Percentiles rank a stretch among this genome's conserved stretches.
Conservation (phyloP, 179 eudicot genomes). For the Beta corolliflora region DNA sequence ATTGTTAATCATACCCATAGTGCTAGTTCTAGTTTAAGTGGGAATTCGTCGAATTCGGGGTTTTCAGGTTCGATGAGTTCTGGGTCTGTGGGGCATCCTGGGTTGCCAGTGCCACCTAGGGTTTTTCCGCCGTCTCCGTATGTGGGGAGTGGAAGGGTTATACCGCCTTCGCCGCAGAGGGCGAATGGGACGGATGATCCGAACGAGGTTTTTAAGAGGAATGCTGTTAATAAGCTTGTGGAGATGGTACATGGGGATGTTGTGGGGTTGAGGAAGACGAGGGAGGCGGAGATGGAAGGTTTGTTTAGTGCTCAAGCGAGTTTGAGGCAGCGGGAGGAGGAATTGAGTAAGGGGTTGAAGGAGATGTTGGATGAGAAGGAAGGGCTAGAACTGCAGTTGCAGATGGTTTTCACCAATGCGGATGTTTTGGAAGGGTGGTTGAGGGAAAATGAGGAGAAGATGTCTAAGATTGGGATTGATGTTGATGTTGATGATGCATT, state of each 20-base stretch:
- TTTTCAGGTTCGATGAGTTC: conserved; percentile 16
- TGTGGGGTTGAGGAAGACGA: conserved; percentile 61
- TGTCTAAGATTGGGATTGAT: conserved; percentile 28
- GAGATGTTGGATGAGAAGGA: conserved; percentile 87
- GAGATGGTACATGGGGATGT: conserved; percentile 67
- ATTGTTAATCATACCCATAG: conserved; percentile 31
- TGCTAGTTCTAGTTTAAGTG: conserved; percentile 31
- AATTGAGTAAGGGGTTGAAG: conserved; percentile 54
- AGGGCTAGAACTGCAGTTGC: conserved; percentile 76
- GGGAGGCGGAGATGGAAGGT: conserved; percentile 84
- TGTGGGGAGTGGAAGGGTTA: conserved; percentile 39
- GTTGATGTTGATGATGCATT: conserved; percentile 64
- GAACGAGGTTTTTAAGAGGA: conserved; percentile 65
- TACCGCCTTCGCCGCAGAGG: conserved; percentile 37
- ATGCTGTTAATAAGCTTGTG: conserved; percentile 70
- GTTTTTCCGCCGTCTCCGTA: conserved; percentile 57
- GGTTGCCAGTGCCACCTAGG: conserved; percentile 27
- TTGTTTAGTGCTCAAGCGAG: conserved; percentile 61
- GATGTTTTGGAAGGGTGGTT: conserved; percentile 74
- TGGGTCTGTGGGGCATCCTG: conserved; percentile 36
- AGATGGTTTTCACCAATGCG: conserved; percentile 66
- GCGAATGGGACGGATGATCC: conserved; percentile 49
- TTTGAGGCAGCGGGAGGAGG: conserved; percentile 58
- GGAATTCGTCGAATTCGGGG: conserved; percentile 23
- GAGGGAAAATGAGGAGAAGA: conserved; percentile 69